Percentiles rank a stretch among this genome's conserved stretches.
Conservation (phyloP, 352 stramenopile species). For the Globisporangium takayamanum region DNA sequence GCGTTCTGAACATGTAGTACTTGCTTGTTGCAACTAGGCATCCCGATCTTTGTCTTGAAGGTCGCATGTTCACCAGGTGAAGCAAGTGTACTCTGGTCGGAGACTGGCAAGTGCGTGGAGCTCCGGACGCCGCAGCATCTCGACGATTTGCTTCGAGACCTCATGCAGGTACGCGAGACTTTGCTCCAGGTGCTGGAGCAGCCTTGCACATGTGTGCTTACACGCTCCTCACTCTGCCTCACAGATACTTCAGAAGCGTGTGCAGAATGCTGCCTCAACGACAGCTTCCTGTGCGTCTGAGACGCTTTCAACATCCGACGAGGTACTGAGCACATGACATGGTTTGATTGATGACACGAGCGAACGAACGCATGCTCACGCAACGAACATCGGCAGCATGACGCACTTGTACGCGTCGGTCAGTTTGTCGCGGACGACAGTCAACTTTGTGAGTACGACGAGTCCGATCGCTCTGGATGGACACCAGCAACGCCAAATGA, state of each 20-base stretch:
- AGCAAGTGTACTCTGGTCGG: conserved; percentile 25
- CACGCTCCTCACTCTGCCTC: too few species aligned
- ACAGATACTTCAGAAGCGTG: background rate
- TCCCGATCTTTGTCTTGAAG: conserved; percentile 76
- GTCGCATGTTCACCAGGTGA: conserved; percentile 24
- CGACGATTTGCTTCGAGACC: conserved; percentile 25
- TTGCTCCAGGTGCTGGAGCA: too few species aligned
- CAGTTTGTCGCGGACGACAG: too few species aligned
- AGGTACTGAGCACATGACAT: background rate
- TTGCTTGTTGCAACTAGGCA: conserved; percentile 23
- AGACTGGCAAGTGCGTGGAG: conserved; percentile 18
- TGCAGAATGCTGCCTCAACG: background rate
- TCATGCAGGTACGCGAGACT: conserved; percentile 32
- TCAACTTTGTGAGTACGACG: background rate
- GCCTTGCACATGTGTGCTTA: too few species aligned
- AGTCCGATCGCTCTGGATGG: background rate
- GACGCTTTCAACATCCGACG: background rate
- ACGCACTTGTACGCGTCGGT: background rate
- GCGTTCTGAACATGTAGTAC: background rate
- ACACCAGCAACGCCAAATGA: too few species aligned
- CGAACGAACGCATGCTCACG: background rate
- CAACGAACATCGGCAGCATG: background rate
- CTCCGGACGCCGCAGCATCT: conserved; percentile 40
- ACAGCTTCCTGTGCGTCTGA: too few species aligned
- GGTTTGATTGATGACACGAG: background rate